A percentile compares a stretch with the other conserved stretches of the same genome.
Conservation (phyloP, 2,329 filamentous ascomycete genomes). For the Neofusicoccum parvum region DNA sequence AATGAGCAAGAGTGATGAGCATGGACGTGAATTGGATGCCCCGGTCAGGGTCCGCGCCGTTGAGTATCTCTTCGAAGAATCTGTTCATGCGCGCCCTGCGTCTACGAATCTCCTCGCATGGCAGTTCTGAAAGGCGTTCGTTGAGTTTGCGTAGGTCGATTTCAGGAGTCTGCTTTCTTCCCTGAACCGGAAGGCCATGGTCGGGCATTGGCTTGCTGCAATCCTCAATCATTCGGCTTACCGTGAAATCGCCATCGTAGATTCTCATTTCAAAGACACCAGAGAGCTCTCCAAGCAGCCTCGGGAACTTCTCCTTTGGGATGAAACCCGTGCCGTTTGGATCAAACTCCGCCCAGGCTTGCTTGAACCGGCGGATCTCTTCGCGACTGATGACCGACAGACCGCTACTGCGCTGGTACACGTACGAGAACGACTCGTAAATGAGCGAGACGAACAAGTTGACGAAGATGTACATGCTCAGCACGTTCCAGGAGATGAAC, state of each 20-base stretch:
- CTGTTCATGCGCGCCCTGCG: constrained; percentile 80
- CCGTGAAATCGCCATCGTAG: constrained; percentile 87
- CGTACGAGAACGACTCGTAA: constrained; percentile 98
- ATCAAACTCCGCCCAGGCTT: constrained; percentile 96
- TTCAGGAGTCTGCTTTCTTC: constrained; percentile 39
- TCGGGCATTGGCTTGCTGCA: constrained; percentile 62
- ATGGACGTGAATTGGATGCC: constrained; percentile 92
- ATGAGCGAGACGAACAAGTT: constrained; percentile 98
- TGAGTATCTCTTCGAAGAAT: constrained; percentile 97
- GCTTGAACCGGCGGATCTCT: constrained; percentile 95
- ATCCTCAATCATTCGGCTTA: constrained; percentile 83
- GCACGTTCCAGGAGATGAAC: constrained; percentile 96
- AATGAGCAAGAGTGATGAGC: constrained; percentile 93
- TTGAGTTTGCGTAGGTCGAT: constrained; percentile 79
- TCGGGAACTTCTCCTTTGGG: constrained; percentile 83
- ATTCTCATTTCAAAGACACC: constrained; percentile 97
- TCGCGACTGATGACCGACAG: constrained; percentile 87
- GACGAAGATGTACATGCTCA: constrained; percentile 99
- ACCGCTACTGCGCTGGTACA: constrained; percentile 95
- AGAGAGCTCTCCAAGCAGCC: constrained; percentile 84
- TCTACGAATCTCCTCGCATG: constrained; percentile 72
- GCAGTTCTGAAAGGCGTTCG: constrained; percentile 70
- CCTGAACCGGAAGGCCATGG: constrained; percentile 52
- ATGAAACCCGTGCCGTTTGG: constrained; percentile 91
- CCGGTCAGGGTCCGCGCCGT: constrained; percentile 84